Conservation (phyloP, 495 filamentous ascomycete species). For the Xylaria castorea region DNA sequence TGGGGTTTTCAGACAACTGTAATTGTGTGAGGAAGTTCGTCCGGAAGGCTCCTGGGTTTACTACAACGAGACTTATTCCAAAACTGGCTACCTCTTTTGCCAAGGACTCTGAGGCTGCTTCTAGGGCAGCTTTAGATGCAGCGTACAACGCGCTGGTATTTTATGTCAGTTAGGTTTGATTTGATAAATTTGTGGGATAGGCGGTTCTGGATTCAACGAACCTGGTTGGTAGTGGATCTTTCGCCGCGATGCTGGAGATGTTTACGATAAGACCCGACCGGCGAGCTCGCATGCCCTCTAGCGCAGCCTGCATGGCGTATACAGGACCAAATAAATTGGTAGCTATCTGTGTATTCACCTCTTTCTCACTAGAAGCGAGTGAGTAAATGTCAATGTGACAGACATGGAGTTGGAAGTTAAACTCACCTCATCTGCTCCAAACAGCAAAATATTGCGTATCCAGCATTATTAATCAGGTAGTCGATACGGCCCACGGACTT, state of each 20-base stretch:
- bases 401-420: background rate
- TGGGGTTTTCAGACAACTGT: slow-evolving; percentile 21
- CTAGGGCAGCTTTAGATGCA: slow-evolving; percentile 51
- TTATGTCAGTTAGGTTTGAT: slow-evolving; percentile 1
- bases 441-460: slow-evolving; percentile 48
- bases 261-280: slow-evolving; percentile 55
- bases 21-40: slow-evolving; percentile 39
- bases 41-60: slow-evolving; percentile 54
- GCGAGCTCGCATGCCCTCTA: slow-evolving; percentile 56
- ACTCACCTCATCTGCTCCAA: slow-evolving; percentile 51
- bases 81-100: slow-evolving; percentile 50
- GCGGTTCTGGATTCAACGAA: background rate
- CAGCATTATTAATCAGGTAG: slow-evolving; percentile 60
- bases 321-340: slow-evolving; percentile 59
- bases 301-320: slow-evolving; percentile 50
- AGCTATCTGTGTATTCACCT: slow-evolving; percentile 53
- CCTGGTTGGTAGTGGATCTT: slow-evolving; percentile 47
- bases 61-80: slow-evolving; percentile 42
- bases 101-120: slow-evolving; percentile 45
- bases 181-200: background rate
- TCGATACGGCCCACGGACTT: slow-evolving; percentile 53
- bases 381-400: background rate
- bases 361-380: slow-evolving; percentile 37
- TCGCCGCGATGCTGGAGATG: slow-evolving; percentile 51
- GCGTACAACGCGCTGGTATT: slow-evolving; percentile 44